Conservation (phyloP, 371 early-diverging fungal genomes). For the Mucor sp. region DNA sequence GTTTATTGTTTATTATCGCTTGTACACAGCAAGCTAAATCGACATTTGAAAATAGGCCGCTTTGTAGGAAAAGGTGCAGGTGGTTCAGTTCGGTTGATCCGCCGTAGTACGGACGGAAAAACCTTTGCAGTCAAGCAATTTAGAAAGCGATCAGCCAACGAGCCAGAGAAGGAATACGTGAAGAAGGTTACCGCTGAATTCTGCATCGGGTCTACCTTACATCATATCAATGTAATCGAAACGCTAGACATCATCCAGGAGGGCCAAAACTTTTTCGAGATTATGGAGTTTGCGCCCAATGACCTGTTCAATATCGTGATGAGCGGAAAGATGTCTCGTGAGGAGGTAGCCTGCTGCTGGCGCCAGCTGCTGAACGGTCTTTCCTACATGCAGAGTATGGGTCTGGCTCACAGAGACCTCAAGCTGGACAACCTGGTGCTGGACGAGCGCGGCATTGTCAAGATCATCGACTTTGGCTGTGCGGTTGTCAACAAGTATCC, state of each 20-base stretch:
- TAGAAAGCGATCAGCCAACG: slow-evolving; percentile 59
- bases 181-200: slow-evolving; percentile 84
- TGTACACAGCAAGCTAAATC: neutral
- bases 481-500: slow-evolving; percentile 76
- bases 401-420: slow-evolving; percentile 87
- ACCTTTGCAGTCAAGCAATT: slow-evolving; percentile 84
- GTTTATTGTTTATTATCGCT: neutral
- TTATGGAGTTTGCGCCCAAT: slow-evolving; percentile 82
- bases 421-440: slow-evolving; percentile 85
- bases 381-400: slow-evolving; percentile 67
- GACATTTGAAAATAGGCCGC: slow-evolving; percentile 22
- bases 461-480: slow-evolving; percentile 92
- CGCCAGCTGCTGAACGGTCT: slow-evolving; percentile 74
- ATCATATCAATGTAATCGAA: slow-evolving; percentile 83
- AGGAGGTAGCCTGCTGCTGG: slow-evolving; percentile 72
- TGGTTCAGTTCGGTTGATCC: slow-evolving; percentile 70
- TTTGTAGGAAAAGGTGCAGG: slow-evolving; percentile 76
- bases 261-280: slow-evolving; percentile 60
- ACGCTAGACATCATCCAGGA: slow-evolving; percentile 78
- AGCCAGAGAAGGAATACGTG: slow-evolving; percentile 74
- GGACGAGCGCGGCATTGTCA: slow-evolving; percentile 68
- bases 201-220: slow-evolving; percentile 78
- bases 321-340: slow-evolving; percentile 57
- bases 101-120: slow-evolving; percentile 54
- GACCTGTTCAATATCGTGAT: slow-evolving; percentile 73